Percentiles rank a stretch among this genome's conserved stretches.
These are phyloP conservation scores for Lenwebbia sp. DNA, from an alignment of 345 rosid species.

Conservation along the genomic window DNA sequence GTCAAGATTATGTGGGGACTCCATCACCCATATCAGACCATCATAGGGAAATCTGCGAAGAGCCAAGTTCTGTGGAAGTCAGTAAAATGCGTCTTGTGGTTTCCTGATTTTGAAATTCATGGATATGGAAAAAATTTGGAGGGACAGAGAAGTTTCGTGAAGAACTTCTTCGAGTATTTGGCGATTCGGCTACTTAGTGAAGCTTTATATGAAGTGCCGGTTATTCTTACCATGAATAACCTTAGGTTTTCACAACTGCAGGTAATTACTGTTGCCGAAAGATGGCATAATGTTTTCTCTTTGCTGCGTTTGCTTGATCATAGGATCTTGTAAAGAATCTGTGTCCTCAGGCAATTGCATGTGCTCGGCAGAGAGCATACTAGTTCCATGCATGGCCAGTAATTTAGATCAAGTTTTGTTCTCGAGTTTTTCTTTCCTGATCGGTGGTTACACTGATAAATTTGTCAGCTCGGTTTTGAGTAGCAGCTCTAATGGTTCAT, in stretches of 20 bases:
- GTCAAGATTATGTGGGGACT: conserved; percentile 60
- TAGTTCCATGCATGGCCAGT: not conserved
- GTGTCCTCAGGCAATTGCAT: not conserved
- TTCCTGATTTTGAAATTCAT: conserved; percentile 38
- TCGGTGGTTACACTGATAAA: not conserved
- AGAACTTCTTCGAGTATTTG: conserved; percentile 61
- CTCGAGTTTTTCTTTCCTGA: not conserved
- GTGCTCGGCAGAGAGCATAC: not conserved
- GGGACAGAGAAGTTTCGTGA: conserved; percentile 33
- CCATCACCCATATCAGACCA: conserved; percentile 51
- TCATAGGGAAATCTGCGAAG: conserved; percentile 32
- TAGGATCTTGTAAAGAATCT: not conserved
- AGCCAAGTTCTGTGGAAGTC: conserved; percentile 60
- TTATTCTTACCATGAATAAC: conserved; percentile 71
- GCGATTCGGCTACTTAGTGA: conserved; percentile 62
- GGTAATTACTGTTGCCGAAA: conserved; percentile 24
- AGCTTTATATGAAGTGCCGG: conserved; percentile 29
- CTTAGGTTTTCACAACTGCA: conserved; percentile 57
- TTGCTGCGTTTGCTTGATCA: not conserved
- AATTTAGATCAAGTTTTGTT: not conserved
- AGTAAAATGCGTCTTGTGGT: conserved; percentile 62
- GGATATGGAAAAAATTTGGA: conserved; percentile 35
- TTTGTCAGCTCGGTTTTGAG: not conserved
- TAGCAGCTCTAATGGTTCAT: not conserved
- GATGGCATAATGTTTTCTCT: not conserved